phyloP scores from a whole-genome alignment of 2,329 filamentous ascomycete genomes.

The Aureobasidium uvarum region DNA sequence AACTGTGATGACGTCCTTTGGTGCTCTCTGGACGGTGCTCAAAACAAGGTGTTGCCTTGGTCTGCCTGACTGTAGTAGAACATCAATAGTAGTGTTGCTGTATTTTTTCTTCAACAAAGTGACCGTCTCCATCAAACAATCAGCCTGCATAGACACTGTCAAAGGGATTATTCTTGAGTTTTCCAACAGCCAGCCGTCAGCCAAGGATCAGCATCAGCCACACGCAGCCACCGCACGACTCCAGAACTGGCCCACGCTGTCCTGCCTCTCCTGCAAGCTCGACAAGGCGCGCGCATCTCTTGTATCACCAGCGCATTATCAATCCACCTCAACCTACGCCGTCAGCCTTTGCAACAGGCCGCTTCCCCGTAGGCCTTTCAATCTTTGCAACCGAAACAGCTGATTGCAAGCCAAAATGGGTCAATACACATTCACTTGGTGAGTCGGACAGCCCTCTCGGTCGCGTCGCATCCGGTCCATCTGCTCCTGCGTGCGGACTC shows the following conservation, averaged over 20 bases:
- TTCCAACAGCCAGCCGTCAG: not conserved
- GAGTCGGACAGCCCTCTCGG: constrained; percentile 40
- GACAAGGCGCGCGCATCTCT: constrained; percentile 22
- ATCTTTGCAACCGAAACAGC: not conserved
- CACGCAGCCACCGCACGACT: constrained; percentile 18
- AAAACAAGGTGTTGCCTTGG: not conserved
- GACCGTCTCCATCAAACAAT: not conserved
- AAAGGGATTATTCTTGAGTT: no score
- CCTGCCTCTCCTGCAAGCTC: constrained; percentile 18
- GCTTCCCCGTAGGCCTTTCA: constrained; percentile 14
- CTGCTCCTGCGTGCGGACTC: not conserved
- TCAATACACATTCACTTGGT: constrained; percentile 70
- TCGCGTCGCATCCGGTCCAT: constrained; percentile 4
- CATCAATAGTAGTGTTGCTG: not conserved
- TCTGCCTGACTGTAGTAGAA: not conserved
- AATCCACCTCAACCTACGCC: constrained; percentile 6
- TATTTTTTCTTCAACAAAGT: not conserved
- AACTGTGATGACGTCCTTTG: not conserved
- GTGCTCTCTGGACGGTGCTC: not conserved
- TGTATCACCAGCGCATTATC: constrained; percentile 24
- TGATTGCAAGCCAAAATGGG: constrained; percentile 51
- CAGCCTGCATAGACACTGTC: not conserved
- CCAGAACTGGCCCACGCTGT: not conserved
- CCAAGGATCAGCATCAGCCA: constrained; percentile 13
- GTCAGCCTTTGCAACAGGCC: constrained; percentile 19